Percentiles rank a stretch among this genome's conserved stretches.
Evolutionary conservation across 192 early-diverging fungal species (phyloP).

Genomic region (Backusella australiensis): DNA sequence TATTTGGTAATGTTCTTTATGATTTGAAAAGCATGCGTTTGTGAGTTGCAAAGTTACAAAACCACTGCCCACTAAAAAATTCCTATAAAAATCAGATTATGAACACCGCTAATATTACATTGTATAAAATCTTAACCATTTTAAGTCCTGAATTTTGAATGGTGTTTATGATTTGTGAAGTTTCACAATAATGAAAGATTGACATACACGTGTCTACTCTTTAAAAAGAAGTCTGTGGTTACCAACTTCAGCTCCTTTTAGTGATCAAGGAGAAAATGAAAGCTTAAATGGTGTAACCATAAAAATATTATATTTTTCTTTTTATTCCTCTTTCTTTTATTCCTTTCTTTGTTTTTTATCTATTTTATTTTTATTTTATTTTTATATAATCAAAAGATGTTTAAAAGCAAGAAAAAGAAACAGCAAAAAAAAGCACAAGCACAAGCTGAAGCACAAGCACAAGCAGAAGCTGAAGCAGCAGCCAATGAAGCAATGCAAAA

Average conservation of each 20-base stretch:
- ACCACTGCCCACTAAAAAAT: not conserved
- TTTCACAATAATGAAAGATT: constrained; percentile 6
- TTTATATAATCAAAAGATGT: not conserved
- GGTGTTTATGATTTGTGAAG: not conserved
- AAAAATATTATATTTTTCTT: not conserved
- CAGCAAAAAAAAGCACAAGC: constrained; percentile 5
- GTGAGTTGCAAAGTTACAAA: not conserved
- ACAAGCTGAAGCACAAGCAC: not conserved
- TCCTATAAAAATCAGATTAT: not conserved
- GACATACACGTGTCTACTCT: not conserved
- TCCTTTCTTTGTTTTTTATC: not conserved
- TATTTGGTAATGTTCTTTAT: not conserved
- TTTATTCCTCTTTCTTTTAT: not conserved
- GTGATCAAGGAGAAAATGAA: not conserved
- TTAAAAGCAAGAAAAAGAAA: constrained; percentile 16
- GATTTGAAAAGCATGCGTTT: not conserved
- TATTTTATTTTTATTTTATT: not conserved
- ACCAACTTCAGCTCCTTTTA: constrained; percentile 1
- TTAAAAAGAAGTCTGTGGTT: constrained; percentile 1
- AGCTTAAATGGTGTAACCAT: not conserved
- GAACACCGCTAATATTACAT: not conserved
- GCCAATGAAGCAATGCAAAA: not conserved
- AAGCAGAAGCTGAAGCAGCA: not conserved
- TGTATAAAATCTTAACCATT: not conserved
- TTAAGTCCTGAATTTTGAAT: constrained; percentile 1